These are phyloP conservation scores for Moelleriella libera DNA, from an alignment of 2,329 filamentous ascomycete genomes.

Conservation along the genomic window DNA sequence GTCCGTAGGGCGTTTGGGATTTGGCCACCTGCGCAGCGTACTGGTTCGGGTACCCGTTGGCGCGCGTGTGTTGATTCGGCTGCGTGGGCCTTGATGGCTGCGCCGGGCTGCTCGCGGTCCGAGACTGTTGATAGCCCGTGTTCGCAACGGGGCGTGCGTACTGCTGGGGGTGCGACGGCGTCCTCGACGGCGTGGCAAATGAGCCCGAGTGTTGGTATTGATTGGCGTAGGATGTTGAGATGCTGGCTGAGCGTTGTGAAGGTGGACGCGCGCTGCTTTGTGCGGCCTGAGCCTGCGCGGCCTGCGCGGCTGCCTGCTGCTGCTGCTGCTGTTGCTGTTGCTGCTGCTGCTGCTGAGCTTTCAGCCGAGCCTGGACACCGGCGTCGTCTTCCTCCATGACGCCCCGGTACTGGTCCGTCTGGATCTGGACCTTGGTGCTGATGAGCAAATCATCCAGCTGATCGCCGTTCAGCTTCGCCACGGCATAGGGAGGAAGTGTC, in stretches of 20 bases:
- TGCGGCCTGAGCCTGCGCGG: conserved; percentile 6
- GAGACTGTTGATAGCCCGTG: conserved; percentile 29
- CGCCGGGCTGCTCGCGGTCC: conserved; percentile 15
- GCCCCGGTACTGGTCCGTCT: conserved; percentile 60
- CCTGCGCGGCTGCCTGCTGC: conserved; percentile 1
- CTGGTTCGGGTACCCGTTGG: conserved; percentile 30
- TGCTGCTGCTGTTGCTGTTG: conserved; percentile 10
- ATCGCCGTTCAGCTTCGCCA: conserved; percentile 75
- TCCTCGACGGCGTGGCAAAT: conserved; percentile 32
- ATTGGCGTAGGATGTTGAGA: conserved; percentile 24
- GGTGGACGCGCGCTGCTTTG: conserved; percentile 19
- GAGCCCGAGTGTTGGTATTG: conserved; percentile 29
- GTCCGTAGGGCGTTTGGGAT: conserved; percentile 35
- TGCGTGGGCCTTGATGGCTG: conserved; percentile 22
- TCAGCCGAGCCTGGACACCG: conserved; percentile 35
- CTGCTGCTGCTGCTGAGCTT: conserved; percentile 23
- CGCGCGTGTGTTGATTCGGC: conserved; percentile 33
- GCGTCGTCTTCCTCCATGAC: conserved; percentile 74
- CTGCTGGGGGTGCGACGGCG: conserved; percentile 28
- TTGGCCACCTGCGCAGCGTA: conserved; percentile 38
- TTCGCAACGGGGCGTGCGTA: conserved; percentile 25
- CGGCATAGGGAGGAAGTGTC: conserved; percentile 67
- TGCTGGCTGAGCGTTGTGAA: conserved; percentile 20
- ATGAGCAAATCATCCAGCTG: conserved; percentile 73
- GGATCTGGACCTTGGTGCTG: conserved; percentile 62